Evolutionary conservation across 108 stramenopile species (phyloP).

Genomic region (Pseudonitzschia delicatissima): DNA sequence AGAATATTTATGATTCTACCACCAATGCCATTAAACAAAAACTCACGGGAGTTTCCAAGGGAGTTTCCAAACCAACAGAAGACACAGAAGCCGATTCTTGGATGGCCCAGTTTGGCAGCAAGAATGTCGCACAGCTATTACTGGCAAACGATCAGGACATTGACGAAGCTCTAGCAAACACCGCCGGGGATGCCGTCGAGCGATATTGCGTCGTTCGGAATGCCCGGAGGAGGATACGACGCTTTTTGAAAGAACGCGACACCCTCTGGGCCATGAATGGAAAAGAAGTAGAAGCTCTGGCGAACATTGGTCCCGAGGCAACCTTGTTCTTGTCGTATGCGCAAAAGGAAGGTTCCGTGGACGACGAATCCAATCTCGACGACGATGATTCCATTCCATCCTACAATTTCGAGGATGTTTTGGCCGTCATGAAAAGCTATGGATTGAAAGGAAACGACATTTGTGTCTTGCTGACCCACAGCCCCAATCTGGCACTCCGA

Average conservation of each 20-base stretch:
- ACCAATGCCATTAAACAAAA: constrained; percentile 4
- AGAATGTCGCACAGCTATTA: constrained; percentile 50
- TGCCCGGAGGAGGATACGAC: constrained; percentile 54
- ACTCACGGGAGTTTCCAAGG: not conserved
- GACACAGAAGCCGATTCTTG: too few relatives aligned
- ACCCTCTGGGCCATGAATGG: constrained; percentile 33
- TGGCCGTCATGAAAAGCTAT: constrained; percentile 49
- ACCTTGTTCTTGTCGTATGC: not conserved
- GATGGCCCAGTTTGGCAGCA: constrained; percentile 58
- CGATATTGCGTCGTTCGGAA: constrained; percentile 49
- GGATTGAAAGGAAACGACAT: constrained; percentile 67
- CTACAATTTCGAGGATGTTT: constrained; percentile 49
- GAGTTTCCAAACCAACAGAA: constrained; percentile 4
- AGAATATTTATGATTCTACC: not conserved
- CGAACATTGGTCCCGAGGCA: not conserved
- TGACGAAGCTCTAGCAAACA: constrained; percentile 37
- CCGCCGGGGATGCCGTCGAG: constrained; percentile 61
- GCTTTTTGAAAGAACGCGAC: constrained; percentile 67
- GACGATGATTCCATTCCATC: constrained; percentile 3
- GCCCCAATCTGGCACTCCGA: constrained; percentile 69
- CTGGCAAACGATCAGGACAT: not conserved
- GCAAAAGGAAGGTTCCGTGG: not conserved
- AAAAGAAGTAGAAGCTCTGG: not conserved
- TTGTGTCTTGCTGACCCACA: constrained; percentile 62
- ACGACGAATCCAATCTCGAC: not conserved